Percentiles rank a stretch among this genome's conserved stretches.
Evolutionary conservation across 805 yeast species (phyloP).

Genomic region (Candida wancherniae): DNA sequence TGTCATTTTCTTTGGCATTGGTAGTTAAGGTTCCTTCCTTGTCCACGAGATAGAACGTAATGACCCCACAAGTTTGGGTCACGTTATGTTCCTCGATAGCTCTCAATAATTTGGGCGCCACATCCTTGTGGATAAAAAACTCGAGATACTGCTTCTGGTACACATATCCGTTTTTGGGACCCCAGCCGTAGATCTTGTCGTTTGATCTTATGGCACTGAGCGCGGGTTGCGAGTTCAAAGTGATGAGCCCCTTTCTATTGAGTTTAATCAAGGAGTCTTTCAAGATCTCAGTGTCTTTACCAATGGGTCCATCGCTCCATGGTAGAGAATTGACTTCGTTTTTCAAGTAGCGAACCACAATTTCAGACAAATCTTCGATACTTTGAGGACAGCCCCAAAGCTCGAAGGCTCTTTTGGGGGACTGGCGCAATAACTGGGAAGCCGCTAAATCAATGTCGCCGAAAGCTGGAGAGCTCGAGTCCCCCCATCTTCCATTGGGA

Average conservation of each 20-base stretch:
- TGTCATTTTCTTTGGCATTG: slow-evolving; percentile 69
- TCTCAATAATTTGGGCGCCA: slow-evolving; percentile 31
- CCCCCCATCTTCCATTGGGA: slow-evolving; percentile 99
- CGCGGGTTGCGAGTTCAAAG: slow-evolving; percentile 93
- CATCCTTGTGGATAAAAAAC: slow-evolving; percentile 62
- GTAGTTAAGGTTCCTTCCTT: slow-evolving; percentile 54
- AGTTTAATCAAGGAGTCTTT: slow-evolving; percentile 54
- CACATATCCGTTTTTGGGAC: slow-evolving; percentile 87
- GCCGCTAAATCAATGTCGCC: slow-evolving; percentile 85
- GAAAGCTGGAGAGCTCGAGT: slow-evolving; percentile 94
- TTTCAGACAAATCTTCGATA: slow-evolving; percentile 52
- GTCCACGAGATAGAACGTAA: slow-evolving; percentile 76
- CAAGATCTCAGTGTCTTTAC: slow-evolving; percentile 67
- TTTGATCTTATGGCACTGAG: slow-evolving; percentile 72
- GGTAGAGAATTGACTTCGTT: slow-evolving; percentile 77
- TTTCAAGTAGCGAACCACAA: slow-evolving; percentile 64
- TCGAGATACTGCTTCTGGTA: slow-evolving; percentile 94
- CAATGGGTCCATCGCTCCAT: slow-evolving; percentile 91
- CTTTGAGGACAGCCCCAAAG: slow-evolving; percentile 82
- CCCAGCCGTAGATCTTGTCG: slow-evolving; percentile 85
- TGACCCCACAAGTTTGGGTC: slow-evolving; percentile 32
- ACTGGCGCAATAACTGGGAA: slow-evolving; percentile 74
- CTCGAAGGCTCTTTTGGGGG: slow-evolving; percentile 72
- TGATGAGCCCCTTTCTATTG: slow-evolving; percentile 64
- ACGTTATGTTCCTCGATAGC: slow-evolving; percentile 44